Percentiles rank a stretch among this genome's conserved stretches.
These are phyloP conservation scores for Phragmites australis DNA, from an alignment of 176 grass and related monocot species.

Conservation along the genomic window DNA sequence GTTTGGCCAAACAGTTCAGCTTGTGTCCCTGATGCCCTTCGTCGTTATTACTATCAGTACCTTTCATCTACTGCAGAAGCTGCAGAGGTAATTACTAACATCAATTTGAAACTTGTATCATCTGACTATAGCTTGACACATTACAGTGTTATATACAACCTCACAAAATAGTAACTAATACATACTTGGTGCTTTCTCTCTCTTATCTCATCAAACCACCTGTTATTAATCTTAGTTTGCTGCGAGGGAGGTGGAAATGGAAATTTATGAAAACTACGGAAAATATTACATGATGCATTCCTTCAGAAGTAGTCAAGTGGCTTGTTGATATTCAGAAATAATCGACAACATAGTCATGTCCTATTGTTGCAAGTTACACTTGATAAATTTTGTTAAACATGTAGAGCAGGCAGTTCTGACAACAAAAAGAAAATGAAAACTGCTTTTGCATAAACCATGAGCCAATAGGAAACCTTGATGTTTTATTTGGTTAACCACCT, in stretches of 20 bases:
- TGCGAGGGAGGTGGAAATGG: not conserved
- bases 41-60: constrained; percentile 96
- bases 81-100: constrained; percentile 65
- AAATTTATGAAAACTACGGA: not conserved
- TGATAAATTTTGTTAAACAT: constrained; percentile 6
- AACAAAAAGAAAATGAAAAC: not conserved
- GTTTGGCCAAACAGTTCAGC: constrained; percentile 85
- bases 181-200: not conserved
- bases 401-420: not conserved
- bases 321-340: not conserved
- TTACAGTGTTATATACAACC: not conserved
- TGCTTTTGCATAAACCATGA: not conserved
- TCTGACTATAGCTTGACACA: constrained; percentile 3
- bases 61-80: constrained; percentile 92
- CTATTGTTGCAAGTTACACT: constrained; percentile 5
- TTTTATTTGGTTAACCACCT: not conserved
- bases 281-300: constrained; percentile 3
- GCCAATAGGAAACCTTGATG: not conserved
- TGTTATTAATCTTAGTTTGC: not conserved
- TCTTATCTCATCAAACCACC: not conserved
- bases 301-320: not conserved
- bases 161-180: not conserved
- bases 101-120: constrained; percentile 11
- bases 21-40: constrained; percentile 88
- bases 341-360: not conserved